These are phyloP conservation scores for Potentilla sterilis DNA, from an alignment of 306 rosid genomes.

Conservation along the genomic window DNA sequence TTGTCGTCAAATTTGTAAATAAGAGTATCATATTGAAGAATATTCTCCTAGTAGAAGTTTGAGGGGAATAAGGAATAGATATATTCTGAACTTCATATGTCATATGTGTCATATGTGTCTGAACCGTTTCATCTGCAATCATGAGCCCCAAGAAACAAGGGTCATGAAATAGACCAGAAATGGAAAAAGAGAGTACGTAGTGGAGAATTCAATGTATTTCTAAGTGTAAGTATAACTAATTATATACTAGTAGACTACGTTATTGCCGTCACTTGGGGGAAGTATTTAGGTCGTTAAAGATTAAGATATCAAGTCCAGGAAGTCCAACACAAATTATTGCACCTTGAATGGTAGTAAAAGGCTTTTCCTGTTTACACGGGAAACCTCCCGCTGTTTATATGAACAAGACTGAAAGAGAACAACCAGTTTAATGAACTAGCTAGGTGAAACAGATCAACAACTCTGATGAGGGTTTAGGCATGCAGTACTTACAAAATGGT, in stretches of 20 bases:
- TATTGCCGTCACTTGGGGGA: not conserved
- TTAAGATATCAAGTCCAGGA: not conserved
- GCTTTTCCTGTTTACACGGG: not conserved
- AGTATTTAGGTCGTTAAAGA: not conserved
- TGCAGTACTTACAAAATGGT: too few species aligned
- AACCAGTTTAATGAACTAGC: too few species aligned
- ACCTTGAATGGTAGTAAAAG: not conserved
- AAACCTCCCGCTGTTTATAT: not conserved
- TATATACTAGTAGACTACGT: not conserved
- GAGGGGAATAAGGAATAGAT: not conserved
- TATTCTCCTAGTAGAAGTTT: not conserved
- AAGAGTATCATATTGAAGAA: too few species aligned
- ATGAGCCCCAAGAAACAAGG: not conserved
- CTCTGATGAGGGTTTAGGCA: too few species aligned
- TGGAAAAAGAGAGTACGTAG: not conserved
- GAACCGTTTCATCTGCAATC: conserved; percentile 9
- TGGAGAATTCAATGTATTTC: not conserved
- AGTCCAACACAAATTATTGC: not conserved
- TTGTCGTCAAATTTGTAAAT: too few species aligned
- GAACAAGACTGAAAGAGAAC: not conserved
- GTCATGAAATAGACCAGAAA: not conserved
- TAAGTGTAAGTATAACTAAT: conserved; percentile 4
- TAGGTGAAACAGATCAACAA: too few species aligned
- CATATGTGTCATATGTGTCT: too few species aligned
- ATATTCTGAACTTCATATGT: not conserved